Evolutionary conservation across 768 basidiomycete genomes (phyloP), one percentile per base, ranked within the genome.

Genomic region (Mycena venus): DNA sequence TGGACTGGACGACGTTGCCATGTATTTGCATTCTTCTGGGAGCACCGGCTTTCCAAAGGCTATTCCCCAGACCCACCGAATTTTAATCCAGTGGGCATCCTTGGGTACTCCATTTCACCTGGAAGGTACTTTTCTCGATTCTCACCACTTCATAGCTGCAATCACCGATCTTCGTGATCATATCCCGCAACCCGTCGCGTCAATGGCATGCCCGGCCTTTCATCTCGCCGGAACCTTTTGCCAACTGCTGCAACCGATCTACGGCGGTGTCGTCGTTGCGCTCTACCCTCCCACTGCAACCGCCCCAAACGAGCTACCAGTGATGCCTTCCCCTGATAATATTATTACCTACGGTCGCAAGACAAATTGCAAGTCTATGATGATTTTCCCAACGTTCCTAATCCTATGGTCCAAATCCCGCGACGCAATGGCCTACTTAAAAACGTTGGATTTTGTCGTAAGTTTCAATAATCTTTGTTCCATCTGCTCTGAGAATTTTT

Each of bases 11-110:
- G 78, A 84, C 59, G 60, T 83, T 19, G 58, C 82, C 49, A 40
- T 85, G 10, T 89, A 86, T 61, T 77, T 88, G 0, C 88, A 90
- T 71, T 90, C 89, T 0, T 90, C 89, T 4, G 88, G 88, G 19
- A 88, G 87, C 61, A 88, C 88, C 0, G 87, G 88, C 3, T 82
- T 86, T 56, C 88, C 88, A 0, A 89, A 87, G 68, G 76, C 85
- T 10, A 84, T 90, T 55, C 78, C 82, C 2, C 80, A 85, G 36
- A 84, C 81, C 0, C 80, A 84, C 51, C 70, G 77, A 15, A 80
- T 76, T 14, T 55, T 82, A 10, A 36, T 80, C 4, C 81, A 86
- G 38, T 86, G 85, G 82, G 82, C 80, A 17, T 69, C 74, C n/a
- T 78, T 81, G 32, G 79, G 87, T 89, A 77, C 85, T 76, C 44